Percentiles rank a stretch among this genome's conserved stretches.
These are phyloP conservation scores for Scalesia atractyloides DNA, from an alignment of 129 eudicot species.

Conservation along the genomic window DNA sequence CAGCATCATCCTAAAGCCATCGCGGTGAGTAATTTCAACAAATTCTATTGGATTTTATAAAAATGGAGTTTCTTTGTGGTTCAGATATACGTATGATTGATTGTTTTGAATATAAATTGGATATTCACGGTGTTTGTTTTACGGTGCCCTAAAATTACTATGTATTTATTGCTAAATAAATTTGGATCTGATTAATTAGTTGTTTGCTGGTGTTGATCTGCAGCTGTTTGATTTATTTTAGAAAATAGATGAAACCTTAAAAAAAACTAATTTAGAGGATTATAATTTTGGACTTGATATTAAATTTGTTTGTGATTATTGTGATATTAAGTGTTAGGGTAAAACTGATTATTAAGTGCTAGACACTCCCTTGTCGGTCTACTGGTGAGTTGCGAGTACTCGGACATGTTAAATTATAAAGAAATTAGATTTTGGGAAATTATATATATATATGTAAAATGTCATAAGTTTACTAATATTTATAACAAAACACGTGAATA, in stretches of 20 bases:
- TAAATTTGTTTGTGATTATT: neutral
- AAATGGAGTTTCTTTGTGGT: neutral
- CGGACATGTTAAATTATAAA: too few species aligned
- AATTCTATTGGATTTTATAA: neutral
- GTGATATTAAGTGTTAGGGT: neutral
- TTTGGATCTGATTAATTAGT: conserved; percentile 15
- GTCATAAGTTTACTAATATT: too few species aligned
- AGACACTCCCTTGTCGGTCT: too few species aligned
- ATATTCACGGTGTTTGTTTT: neutral
- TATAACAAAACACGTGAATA: too few species aligned
- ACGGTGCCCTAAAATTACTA: neutral
- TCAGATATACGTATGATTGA: conserved; percentile 1
- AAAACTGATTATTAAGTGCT: neutral
- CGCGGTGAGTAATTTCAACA: conserved; percentile 49
- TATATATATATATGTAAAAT: too few species aligned
- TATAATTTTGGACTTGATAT: neutral
- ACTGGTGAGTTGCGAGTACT: too few species aligned
- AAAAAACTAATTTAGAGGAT: neutral
- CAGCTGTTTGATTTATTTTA: neutral
- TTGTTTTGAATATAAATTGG: too few species aligned
- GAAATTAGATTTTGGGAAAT: too few species aligned
- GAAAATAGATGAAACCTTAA: neutral
- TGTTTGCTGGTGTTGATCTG: neutral
- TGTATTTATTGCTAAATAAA: neutral
- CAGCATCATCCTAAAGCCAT: conserved; percentile 73